Base-by-base conservation (phyloP, 2,329 filamentous ascomycete species). In the Epicoccum nigrum region DNA sequence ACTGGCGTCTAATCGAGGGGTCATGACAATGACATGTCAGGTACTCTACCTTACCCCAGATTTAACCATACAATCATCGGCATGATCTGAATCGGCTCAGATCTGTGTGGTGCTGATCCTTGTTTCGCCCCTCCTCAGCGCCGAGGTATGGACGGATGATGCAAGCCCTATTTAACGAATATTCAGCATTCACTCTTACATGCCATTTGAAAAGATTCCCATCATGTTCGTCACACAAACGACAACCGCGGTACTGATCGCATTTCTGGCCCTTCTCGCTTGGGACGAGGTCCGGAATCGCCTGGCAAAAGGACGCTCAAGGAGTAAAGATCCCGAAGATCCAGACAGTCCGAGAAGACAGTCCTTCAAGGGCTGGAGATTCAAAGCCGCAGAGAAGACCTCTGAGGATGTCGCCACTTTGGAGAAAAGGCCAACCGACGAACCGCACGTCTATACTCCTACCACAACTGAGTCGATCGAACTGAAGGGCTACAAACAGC, bases 401-500 rank as follows among this genome's bases (percentile, higher is more conserved):
- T 17, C 33, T 9, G 13, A 30, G 7, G 7, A 11, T 32, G 17
- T 27, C 25, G 16, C 23, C 23, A 31, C 40, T 23, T 7, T 27
- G n/a, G 42, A 38, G 13, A 46, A 45, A 46, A 17, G 46, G 4
- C 35, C 25, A 12, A 15, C 30, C 7, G 23, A 20, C 19, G 27
- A 55, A 4, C 11, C 17, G 33, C 37, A 17, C 5, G 13, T 7
- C 4, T 17, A 30, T 7, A 11, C n/a, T 5, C 2, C 20, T n/a
- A 17, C 30, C 7, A 2, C 21, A 21, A 8, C 1, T 15, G 42
- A 54, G 5, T 19, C 50, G 2, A 15, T 31, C 8, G 54, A 62
- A n/a, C 11, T 62, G 27, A 34, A 53, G 30, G 34, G n/a, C 7
- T 37, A 59, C 58, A 74, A 73, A 59, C 53, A 65, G 7, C 62